These are phyloP conservation scores for Reutealis trisperma DNA, from an alignment of 345 rosid genomes.

Conservation along the genomic window DNA sequence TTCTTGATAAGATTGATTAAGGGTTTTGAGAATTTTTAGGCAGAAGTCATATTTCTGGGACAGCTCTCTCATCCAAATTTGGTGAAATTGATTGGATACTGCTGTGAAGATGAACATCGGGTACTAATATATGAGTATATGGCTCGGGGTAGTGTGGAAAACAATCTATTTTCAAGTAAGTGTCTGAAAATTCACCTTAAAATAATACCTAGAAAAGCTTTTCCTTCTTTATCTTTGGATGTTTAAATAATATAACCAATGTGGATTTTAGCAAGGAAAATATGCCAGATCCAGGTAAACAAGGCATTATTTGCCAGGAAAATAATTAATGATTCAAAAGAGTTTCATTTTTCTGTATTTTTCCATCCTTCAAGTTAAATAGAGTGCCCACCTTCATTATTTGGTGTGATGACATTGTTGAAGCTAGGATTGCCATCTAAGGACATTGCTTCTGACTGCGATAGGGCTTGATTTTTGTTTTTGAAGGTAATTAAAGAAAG, in stretches of 20 bases:
- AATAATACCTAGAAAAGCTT: not conserved
- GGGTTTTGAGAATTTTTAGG: conserved; percentile 48
- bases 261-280: not conserved
- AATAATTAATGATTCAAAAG: not conserved
- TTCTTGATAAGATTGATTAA: conserved; percentile 17
- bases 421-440: not conserved
- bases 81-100: conserved; percentile 90
- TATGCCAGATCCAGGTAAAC: not conserved
- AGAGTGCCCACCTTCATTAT: not conserved
- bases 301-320: not conserved
- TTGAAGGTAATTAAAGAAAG: not conserved
- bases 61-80: conserved; percentile 96
- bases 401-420: not conserved
- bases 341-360: not conserved
- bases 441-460: not conserved
- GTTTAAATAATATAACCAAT: not conserved
- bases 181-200: not conserved
- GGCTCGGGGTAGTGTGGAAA: conserved; percentile 94
- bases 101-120: conserved; percentile 86
- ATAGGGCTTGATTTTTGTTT: not conserved
- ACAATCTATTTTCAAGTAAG: conserved; percentile 86
- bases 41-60: conserved; percentile 96
- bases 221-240: not conserved
- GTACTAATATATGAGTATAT: conserved; percentile 88
- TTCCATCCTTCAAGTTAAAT: not conserved